phyloP scores from a whole-genome alignment of 75 land plant species.

The Isoetes taiwanensis region DNA sequence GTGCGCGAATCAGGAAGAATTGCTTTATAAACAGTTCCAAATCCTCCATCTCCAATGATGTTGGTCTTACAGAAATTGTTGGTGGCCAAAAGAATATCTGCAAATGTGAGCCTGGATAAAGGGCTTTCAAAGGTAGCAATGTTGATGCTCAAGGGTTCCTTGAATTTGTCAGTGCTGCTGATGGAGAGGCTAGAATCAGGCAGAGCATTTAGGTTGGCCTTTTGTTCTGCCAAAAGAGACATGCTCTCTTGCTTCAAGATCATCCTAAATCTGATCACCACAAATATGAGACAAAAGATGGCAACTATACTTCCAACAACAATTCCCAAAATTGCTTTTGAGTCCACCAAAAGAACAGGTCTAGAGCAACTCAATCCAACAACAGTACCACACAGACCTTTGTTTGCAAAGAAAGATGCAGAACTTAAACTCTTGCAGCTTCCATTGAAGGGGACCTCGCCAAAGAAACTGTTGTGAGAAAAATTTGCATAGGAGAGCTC shows the following conservation, averaged over 20 bases:
- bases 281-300: slow-evolving; percentile 7
- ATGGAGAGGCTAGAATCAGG: slow-evolving; percentile 10
- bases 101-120: background rate
- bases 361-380: background rate
- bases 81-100: background rate
- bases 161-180: slow-evolving; percentile 22
- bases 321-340: slow-evolving; percentile 22
- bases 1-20: background rate
- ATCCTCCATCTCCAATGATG: slow-evolving; percentile 4
- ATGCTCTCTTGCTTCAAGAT: slow-evolving; percentile 7
- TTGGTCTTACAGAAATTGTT: slow-evolving; percentile 5
- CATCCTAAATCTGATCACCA: slow-evolving; percentile 11
- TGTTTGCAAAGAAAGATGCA: slow-evolving; percentile 21
- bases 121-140: background rate
- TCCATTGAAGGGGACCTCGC: background rate
- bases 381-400: slow-evolving; percentile 25
- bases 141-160: slow-evolving; percentile 8
- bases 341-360: background rate
- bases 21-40: slow-evolving; percentile 3
- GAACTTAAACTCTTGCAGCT: background rate
- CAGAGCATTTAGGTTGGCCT: slow-evolving; percentile 19
- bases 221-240: slow-evolving; percentile 6
- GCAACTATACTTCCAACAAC: slow-evolving; percentile 18
- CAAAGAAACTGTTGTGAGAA: background rate
- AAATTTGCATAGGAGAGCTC: background rate